phyloP scores from a whole-genome alignment of 345 rosid genomes.

The Clarkia xantiana region DNA sequence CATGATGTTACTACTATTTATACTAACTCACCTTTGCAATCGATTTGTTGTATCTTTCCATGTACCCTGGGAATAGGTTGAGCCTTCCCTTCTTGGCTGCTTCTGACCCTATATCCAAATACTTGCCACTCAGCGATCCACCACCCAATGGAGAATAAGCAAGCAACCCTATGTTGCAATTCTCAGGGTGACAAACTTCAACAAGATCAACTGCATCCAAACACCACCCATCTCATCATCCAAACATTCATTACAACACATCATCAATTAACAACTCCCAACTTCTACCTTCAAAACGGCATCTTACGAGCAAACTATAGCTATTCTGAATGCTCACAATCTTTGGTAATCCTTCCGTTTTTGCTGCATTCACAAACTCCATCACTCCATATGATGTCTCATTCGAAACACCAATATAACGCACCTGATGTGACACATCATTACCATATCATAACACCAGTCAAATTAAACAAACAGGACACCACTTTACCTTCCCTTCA shows the following conservation, averaged over 20 bases:
- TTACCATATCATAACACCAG: too few species aligned
- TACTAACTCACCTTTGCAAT: slow-evolving; percentile 38
- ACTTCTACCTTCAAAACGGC: slow-evolving; percentile 45
- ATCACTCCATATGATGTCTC: slow-evolving; percentile 89
- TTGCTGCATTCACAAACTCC: slow-evolving; percentile 83
- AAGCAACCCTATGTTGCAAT: slow-evolving; percentile 73
- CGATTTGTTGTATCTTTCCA: slow-evolving; percentile 70
- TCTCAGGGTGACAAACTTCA: slow-evolving; percentile 80
- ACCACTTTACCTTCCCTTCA: slow-evolving; percentile 61
- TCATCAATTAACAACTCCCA: neutral
- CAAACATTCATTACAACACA: too few species aligned
- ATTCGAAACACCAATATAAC: slow-evolving; percentile 79
- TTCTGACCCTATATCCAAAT: slow-evolving; percentile 38
- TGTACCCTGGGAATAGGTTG: slow-evolving; percentile 78
- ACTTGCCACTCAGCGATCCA: slow-evolving; percentile 67
- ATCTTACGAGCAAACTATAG: slow-evolving; percentile 65
- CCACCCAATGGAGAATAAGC: slow-evolving; percentile 76
- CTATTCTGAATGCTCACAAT: slow-evolving; percentile 82
- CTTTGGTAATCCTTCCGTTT: slow-evolving; percentile 73
- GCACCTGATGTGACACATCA: slow-evolving; percentile 33
- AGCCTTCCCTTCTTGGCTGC: slow-evolving; percentile 64
- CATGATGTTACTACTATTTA: neutral
- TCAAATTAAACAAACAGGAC: too few species aligned
- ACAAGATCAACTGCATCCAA: slow-evolving; percentile 83
- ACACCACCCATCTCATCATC: too few species aligned